These are phyloP conservation scores for Annulohypoxylon nitens DNA, from an alignment of 495 filamentous ascomycete genomes.

Conservation along the genomic window DNA sequence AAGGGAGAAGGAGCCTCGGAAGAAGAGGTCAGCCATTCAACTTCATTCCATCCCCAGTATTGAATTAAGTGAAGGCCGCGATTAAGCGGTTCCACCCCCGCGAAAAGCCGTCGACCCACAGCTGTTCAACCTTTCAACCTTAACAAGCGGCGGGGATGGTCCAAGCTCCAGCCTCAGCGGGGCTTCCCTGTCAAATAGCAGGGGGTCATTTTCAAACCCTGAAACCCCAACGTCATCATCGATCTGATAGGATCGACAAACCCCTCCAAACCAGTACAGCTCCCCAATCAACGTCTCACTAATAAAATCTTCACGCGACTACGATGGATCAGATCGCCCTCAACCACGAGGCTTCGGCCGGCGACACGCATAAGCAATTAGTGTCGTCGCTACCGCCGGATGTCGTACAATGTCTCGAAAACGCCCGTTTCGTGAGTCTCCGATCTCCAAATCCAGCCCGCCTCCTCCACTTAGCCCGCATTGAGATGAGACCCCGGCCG, in stretches of 20 bases:
- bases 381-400: slow-evolving; percentile 79
- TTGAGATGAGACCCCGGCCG: slow-evolving; percentile 5
- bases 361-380: slow-evolving; percentile 75
- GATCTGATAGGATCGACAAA: slow-evolving; percentile 31
- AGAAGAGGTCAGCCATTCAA: neutral
- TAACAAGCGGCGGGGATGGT: slow-evolving; percentile 6
- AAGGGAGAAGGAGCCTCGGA: slow-evolving; percentile 1
- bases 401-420: slow-evolving; percentile 90
- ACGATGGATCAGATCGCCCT: slow-evolving; percentile 69
- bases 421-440: slow-evolving; percentile 86
- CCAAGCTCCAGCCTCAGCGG: slow-evolving; percentile 41
- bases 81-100: slow-evolving; percentile 42
- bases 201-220: neutral
- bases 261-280: slow-evolving; percentile 18
- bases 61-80: slow-evolving; percentile 32
- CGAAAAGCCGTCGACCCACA: slow-evolving; percentile 38
- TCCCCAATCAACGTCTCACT: neutral
- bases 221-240: slow-evolving; percentile 27
- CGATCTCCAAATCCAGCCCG: slow-evolving; percentile 1
- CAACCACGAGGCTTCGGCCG: slow-evolving; percentile 80
- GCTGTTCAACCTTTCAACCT: neutral
- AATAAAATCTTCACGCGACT: slow-evolving; percentile 30
- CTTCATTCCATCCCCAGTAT: slow-evolving; percentile 27
- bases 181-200: neutral
- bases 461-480: slow-evolving; percentile 7